Base-by-base conservation (phyloP, 192 early-diverging fungal species). In the Dimargaris cristalligena region DNA sequence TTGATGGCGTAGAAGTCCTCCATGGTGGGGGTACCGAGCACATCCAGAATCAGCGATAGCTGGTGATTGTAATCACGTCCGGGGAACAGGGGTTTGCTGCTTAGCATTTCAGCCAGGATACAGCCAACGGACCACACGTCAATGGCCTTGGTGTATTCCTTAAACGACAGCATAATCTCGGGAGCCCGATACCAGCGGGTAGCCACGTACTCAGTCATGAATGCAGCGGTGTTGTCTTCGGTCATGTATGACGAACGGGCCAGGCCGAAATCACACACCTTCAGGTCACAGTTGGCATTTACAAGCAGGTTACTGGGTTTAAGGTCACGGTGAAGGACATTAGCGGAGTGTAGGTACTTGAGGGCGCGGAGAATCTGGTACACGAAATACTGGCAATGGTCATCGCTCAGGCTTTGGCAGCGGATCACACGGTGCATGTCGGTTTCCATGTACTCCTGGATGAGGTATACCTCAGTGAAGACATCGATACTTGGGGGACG, bases 211-310 rank as follows among this genome's bases (percentile, higher is more conserved):
- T 92, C 91, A 32, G 91, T 92, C 89, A 98, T 89, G 64, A 94
- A 97, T 11, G 80, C 80, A 35, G 86, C 86, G 60, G 82, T 85
- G 60, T 80, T 81, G 50, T 91, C 87, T 52, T 76, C 74, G 34
- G 84, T 85, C 46, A 86, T 83, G 59, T 90, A 84, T 51, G 90
- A 81, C 14, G 84, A 88, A 59, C 97, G 83, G 3, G 97, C 97
- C 33, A 99, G 73, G 26, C 97, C 97, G 83, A 99, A 93, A 70
- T 99, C 97, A 68, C 94, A 97, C 60, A 99, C 89, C 86, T 95
- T 98, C 38, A 98, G 77, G 65, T 98, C 94, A 68, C 94, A 98
- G 69, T 98, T 92, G 51, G 90, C 88, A 68, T 97, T 97, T 44
- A 97, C 85, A n/a, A 97, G 71, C 59, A 97, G 74, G 73, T 97